Percentiles rank a stretch among this genome's conserved stretches.
Conservation (phyloP, 2,329 filamentous ascomycete species). For the Exophiala mesophila region DNA sequence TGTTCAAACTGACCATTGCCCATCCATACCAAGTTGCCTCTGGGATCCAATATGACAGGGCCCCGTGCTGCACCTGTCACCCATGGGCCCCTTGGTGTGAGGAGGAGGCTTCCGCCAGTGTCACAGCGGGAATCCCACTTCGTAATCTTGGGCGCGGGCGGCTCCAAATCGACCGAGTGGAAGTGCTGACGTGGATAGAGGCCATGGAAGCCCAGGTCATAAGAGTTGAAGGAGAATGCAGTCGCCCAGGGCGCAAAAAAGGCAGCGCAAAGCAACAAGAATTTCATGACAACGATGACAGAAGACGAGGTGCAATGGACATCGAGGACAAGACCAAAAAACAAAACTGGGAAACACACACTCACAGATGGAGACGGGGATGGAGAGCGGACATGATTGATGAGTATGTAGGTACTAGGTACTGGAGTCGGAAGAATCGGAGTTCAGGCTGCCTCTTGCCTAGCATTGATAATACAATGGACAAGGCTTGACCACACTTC, state of each 20-base stretch:
- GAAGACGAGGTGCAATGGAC: neutral
- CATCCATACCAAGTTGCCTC: conserved; percentile 35
- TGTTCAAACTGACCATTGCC: conserved; percentile 31
- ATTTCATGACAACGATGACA: conserved; percentile 5
- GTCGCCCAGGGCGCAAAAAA: conserved; percentile 6
- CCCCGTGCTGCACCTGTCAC: conserved; percentile 19
- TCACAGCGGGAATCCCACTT: conserved; percentile 34
- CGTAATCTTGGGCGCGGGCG: conserved; percentile 28
- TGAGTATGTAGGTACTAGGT: too few species aligned
- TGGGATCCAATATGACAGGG: conserved; percentile 15
- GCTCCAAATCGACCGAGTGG: conserved; percentile 17
- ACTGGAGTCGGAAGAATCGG: too few species aligned
- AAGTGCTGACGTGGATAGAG: conserved; percentile 20
- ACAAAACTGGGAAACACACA: neutral
- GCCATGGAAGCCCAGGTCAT: conserved; percentile 21
- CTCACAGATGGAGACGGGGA: neutral
- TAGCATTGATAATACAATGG: too few species aligned
- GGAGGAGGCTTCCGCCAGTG: conserved; percentile 27
- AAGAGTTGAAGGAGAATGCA: conserved; percentile 18
- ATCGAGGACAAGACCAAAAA: neutral
- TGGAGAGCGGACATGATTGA: too few species aligned
- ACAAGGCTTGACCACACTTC: too few species aligned
- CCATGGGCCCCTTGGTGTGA: conserved; percentile 15
- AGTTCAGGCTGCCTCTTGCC: too few species aligned
- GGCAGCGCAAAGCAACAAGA: conserved; percentile 3